Percentiles rank a stretch among this genome's conserved stretches.
Conservation (phyloP, 1,284 basidiomycete species). For the Ustilago trichophora region DNA sequence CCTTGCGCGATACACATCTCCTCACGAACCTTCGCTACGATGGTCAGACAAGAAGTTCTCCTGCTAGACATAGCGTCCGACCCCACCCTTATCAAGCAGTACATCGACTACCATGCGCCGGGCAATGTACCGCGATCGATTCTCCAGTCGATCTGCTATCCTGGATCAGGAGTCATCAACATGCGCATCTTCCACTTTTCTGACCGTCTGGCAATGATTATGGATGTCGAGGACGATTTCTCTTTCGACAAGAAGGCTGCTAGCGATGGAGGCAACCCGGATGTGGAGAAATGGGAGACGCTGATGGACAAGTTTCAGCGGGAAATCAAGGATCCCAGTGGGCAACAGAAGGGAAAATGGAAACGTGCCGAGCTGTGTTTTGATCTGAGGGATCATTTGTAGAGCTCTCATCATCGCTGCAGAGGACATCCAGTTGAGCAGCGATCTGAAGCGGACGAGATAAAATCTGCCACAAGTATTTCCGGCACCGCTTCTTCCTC, state of each 20-base stretch:
- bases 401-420: too few species aligned
- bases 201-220: conserved; percentile 33
- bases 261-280: conserved; percentile 16
- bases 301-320: conserved; percentile 32
- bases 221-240: conserved; percentile 42
- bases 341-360: conserved; percentile 24
- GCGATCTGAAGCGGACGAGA: too few species aligned
- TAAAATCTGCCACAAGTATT: too few species aligned
- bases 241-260: conserved; percentile 22
- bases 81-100: conserved; percentile 19
- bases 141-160: conserved; percentile 29
- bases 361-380: conserved; percentile 7
- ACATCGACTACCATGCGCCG: conserved; percentile 34
- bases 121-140: conserved; percentile 30
- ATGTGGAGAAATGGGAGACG: conserved; percentile 25
- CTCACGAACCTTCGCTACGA: too few species aligned
- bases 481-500: too few species aligned
- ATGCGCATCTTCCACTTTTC: conserved; percentile 44
- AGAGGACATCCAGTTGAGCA: too few species aligned
- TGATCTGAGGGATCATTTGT: background rate
- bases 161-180: conserved; percentile 30
- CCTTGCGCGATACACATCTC: too few species aligned
- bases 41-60: conserved; percentile 36
- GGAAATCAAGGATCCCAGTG: conserved; percentile 25
- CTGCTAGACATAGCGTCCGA: conserved; percentile 25